Percentiles rank a stretch among this genome's conserved stretches.
Conservation (phyloP, 805 yeast species). For the Metschnikowia hibisci region DNA sequence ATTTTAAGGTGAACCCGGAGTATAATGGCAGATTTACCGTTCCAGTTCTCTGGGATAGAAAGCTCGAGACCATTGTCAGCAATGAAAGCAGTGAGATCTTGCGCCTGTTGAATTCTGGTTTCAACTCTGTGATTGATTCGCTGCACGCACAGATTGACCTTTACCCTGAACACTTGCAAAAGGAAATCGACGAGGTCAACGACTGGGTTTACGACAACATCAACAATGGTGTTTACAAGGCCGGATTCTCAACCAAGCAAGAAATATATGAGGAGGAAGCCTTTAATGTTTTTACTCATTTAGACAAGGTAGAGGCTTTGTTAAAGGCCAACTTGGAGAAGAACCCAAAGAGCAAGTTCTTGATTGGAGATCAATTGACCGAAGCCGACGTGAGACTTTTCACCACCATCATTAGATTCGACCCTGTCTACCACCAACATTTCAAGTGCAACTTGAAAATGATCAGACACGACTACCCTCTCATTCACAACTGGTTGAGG, state of each 20-base stretch:
- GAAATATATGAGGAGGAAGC: constrained; percentile 76
- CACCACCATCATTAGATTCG: constrained; percentile 87
- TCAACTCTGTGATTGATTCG: constrained; percentile 52
- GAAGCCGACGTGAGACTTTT: constrained; percentile 88
- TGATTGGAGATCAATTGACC: constrained; percentile 66
- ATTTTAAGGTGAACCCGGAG: constrained; percentile 68
- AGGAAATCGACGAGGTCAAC: constrained; percentile 71
- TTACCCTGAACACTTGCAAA: constrained; percentile 54
- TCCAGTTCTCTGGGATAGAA: constrained; percentile 89
- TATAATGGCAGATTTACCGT: constrained; percentile 86
- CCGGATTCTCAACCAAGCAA: constrained; percentile 85
- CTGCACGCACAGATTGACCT: constrained; percentile 51
- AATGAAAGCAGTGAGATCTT: constrained; percentile 90
- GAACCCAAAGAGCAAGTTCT: constrained; percentile 25
- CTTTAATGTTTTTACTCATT: constrained; percentile 53
- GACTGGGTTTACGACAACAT: constrained; percentile 79
- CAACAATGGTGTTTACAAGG: constrained; percentile 89
- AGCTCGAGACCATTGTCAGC: constrained; percentile 77
- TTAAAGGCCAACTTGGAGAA: constrained; percentile 43
- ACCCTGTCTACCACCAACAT: constrained; percentile 90
- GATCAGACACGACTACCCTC: constrained; percentile 77
- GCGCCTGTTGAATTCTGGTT: constrained; percentile 75
- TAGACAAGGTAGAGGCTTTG: constrained; percentile 67
- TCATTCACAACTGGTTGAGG: constrained; percentile 73
- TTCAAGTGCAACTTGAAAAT: constrained; percentile 87